Evolutionary conservation across 208 protist genomes (phyloP).

Genomic region (Acanthamoeba royreba): DNA sequence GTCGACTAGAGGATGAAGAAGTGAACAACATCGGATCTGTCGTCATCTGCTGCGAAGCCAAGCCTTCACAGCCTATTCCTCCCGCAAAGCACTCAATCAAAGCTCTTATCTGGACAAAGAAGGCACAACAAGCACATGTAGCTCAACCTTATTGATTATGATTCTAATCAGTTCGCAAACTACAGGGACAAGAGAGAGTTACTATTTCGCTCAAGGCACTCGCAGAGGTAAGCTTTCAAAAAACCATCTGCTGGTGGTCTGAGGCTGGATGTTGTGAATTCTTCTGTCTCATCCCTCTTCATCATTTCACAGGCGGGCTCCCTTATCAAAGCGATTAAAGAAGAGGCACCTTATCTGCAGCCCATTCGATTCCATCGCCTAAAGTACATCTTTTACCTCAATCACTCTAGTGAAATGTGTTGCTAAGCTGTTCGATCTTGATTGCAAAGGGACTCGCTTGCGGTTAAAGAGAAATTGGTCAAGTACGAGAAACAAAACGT

Average conservation of each 20-base stretch:
- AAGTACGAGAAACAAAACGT: slow-evolving; percentile 22
- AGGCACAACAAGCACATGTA: neutral
- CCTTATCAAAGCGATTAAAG: neutral
- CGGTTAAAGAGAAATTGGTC: neutral
- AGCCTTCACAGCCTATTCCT: neutral
- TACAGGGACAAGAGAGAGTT: neutral
- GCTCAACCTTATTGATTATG: neutral
- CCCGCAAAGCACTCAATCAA: neutral
- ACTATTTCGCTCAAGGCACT: neutral
- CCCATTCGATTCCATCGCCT: neutral
- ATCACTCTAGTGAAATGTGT: neutral
- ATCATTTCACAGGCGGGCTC: neutral
- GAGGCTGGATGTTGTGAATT: no score
- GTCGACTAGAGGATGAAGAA: slow-evolving; percentile 13
- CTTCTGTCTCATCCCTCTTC: neutral
- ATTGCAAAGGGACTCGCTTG: neutral
- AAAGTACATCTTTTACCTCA: neutral
- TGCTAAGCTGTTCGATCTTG: neutral
- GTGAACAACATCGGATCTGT: slow-evolving; percentile 29
- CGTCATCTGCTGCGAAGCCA: slow-evolving; percentile 1
- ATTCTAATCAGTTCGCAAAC: neutral
- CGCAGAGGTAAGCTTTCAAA: neutral
- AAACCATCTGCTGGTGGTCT: no score
- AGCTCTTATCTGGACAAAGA: neutral
- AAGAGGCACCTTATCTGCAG: neutral